Conservation (phyloP, 768 basidiomycete species). For the Lentinula edodes region DNA sequence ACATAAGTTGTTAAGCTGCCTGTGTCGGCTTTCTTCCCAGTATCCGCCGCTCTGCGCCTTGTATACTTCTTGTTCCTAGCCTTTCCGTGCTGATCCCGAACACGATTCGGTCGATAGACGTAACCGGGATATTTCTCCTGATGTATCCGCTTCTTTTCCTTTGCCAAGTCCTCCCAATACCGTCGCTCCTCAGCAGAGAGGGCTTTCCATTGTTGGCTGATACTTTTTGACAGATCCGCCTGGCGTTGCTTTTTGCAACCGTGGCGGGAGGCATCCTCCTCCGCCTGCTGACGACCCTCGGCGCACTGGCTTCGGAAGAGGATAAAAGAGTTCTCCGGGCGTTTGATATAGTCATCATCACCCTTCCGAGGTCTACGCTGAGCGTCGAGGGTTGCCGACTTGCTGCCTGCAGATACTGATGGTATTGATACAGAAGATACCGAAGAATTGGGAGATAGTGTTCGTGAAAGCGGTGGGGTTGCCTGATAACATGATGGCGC, state of each 20-base stretch:
- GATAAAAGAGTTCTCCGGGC: constrained; percentile 82
- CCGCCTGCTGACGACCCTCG: constrained; percentile 53
- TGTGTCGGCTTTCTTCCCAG: constrained; percentile 16
- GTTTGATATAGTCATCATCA: constrained; percentile 79
- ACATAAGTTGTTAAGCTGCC: constrained; percentile 13
- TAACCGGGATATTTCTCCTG: constrained; percentile 71
- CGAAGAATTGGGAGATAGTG: constrained; percentile 38
- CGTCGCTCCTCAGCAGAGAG: constrained; percentile 59
- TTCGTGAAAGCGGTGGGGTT: constrained; percentile 26
- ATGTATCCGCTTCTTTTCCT: constrained; percentile 77
- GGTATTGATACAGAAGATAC: constrained; percentile 28
- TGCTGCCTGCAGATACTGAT: constrained; percentile 41
- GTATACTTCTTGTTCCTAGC: constrained; percentile 27
- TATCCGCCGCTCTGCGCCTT: constrained; percentile 28
- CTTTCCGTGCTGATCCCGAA: constrained; percentile 51
- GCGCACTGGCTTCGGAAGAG: constrained; percentile 77
- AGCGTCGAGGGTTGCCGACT: constrained; percentile 39
- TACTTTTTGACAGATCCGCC: constrained; percentile 76
- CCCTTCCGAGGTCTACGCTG: constrained; percentile 63
- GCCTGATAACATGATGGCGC: constrained; percentile 14
- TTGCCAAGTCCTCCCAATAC: constrained; percentile 72
- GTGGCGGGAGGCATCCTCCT: not conserved
- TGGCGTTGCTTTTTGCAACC: constrained; percentile 67
- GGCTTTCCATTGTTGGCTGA: constrained; percentile 75
- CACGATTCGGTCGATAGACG: constrained; percentile 70